Percentiles rank a stretch among this genome's conserved stretches.
phyloP scores from a whole-genome alignment of 306 rosid genomes.

The Pterocarpus santalinus region DNA sequence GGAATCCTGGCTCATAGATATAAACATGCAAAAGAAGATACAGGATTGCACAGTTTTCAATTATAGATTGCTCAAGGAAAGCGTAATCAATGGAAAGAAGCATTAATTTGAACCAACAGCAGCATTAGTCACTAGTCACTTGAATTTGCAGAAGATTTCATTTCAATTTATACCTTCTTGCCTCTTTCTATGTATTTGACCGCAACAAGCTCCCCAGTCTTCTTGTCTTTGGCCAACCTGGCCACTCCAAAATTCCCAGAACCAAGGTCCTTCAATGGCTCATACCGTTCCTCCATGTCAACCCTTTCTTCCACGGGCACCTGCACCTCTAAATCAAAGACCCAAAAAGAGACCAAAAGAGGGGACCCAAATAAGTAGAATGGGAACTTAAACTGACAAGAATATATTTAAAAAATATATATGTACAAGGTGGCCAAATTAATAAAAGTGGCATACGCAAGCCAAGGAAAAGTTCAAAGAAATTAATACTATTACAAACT shows the following conservation, averaged over 20 bases:
- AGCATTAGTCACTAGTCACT: constrained; percentile 25
- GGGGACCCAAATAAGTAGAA: constrained; percentile 29
- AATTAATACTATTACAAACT: constrained; percentile 30
- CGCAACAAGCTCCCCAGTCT: constrained; percentile 84
- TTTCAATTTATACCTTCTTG: constrained; percentile 67
- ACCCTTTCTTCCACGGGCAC: constrained; percentile 23
- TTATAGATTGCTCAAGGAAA: constrained; percentile 30
- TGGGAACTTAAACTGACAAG: not conserved
- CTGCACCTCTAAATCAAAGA: not conserved
- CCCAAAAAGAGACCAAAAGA: constrained; percentile 14
- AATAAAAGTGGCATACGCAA: constrained; percentile 32
- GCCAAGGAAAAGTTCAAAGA: constrained; percentile 41
- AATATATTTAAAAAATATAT: not conserved
- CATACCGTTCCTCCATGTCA: constrained; percentile 89
- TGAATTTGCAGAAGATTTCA: not conserved
- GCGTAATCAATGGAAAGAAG: constrained; percentile 19
- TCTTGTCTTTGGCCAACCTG: constrained; percentile 91
- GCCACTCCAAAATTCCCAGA: constrained; percentile 97
- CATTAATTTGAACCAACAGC: not conserved
- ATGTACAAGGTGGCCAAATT: constrained; percentile 12
- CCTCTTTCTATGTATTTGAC: constrained; percentile 98
- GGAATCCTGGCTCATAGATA: not conserved
- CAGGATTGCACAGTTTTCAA: constrained; percentile 5
- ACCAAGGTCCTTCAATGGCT: constrained; percentile 94
- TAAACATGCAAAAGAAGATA: not conserved